Base-by-base conservation (phyloP, 129 eudicot genomes). In the Erigeron canadensis region DNA sequence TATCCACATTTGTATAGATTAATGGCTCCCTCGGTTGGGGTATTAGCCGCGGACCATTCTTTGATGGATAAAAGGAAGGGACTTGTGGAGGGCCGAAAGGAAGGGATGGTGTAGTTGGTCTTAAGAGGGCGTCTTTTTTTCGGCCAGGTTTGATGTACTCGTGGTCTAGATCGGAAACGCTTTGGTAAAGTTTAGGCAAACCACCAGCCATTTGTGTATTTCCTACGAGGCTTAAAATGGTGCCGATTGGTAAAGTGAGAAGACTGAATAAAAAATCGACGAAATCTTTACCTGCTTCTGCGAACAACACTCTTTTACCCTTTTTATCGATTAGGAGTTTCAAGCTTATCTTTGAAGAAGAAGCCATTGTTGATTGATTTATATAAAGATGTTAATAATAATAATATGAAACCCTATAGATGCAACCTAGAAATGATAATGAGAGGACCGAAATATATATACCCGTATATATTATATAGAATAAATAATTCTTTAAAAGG, bases 271-370 rank as follows among this genome's bases (percentile, higher is more conserved):
- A 43, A 10, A 71, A 71, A 19, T 71, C 75, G 4, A 71, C 6
- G 41, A 57, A 71, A 57, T 71, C 75, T 4, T 71, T 71, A 56
- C 57, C 16, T 2, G 66, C 57, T 57, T 71, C 75, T 7, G 67
- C 75, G 2, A 71, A 71, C 34, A 71, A 43, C 9, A 71, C 75
- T 43, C 67, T 28, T 57, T 42, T 5, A 19, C 16, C 13, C 42
- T 57, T 58, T 57, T 7, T 42, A 43, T 71, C 56, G 4, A 71
- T 21, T 22, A 71, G 42, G 22, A 71, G 75, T 43, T 71, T 71
- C 67, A 71, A 43, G 9, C 23, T 42, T 22, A 71, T 56, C 10
- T 57, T 22, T 16, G 67, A 42, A 21, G 42, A 3, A 42, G 42
- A 1, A 42, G 67, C 59, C 76, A 71, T 71, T 57, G n/a, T n/a